Evolutionary conservation across 768 basidiomycete species (phyloP), one percentile per base, ranked within the genome.

Genomic region (Pisolithus microcarpus): DNA sequence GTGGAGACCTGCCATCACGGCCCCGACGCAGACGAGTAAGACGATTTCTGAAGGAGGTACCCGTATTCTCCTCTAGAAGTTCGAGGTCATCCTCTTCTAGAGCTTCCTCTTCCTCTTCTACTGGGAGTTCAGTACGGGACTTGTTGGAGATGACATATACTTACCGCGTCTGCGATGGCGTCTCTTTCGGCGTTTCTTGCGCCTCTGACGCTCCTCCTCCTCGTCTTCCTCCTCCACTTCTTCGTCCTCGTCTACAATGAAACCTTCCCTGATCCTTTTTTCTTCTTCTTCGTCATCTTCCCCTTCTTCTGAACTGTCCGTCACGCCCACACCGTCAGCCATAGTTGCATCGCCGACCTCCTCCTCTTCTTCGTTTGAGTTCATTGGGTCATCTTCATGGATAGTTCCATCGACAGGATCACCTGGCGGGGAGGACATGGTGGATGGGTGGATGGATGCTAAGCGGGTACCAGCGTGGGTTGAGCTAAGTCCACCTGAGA

Each of bases 261-360:
- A 96, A 0, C 90, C 93, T 46, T 93, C 88, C 46, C 82, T 73
- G 50, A 96, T 81, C 51, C 80, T 75, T 51, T 80, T 77, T 59
- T 74, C 86, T 70, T 92, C 92, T 55, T 95, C 94, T 59, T 83
- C 87, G 62, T 95, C 92, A 44, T 95, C 92, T 36, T 94, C 90
- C 34, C 80, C 85, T 62, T 92, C 88, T 60, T 91, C 90, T 42
- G 89, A 91, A 65, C 89, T 91, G 68, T 92, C 87, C 18, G 82
- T 79, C 50, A 69, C 69, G 21, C 51, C 60, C 18, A 58, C 57
- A 49, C 71, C 73, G 38, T 75, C 73, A 68, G 77, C 78, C 60
- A 66, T 66, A 40, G 74, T 65, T 47, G 74, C 75, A 62, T 82
- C 82, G 37, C 73, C 80, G 49, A 79, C 81, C 34, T 75, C 80